Evolutionary conservation across 148 eudicot species (phyloP).

Genomic region (Rhododendron ovatum): DNA sequence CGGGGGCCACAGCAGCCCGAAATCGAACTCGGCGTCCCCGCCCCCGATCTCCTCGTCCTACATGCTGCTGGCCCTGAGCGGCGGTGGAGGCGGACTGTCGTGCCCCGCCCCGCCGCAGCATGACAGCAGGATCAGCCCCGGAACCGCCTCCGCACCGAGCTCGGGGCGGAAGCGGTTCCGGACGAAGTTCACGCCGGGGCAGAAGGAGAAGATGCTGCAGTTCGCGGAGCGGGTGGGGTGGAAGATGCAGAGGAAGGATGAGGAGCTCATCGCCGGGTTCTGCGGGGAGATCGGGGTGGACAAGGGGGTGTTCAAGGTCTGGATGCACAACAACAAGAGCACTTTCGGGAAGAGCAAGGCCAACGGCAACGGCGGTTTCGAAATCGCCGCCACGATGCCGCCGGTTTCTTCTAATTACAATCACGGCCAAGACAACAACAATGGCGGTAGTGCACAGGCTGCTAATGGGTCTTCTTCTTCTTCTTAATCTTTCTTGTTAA

Average conservation of each 20-base stretch:
- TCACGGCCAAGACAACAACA: not conserved
- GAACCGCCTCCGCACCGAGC: not conserved
- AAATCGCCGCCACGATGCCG: not conserved
- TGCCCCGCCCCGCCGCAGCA: not conserved
- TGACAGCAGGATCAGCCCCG: not conserved
- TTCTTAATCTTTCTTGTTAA: slow-evolving; percentile 8
- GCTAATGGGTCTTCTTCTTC: slow-evolving; percentile 17
- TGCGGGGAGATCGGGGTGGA: slow-evolving; percentile 46
- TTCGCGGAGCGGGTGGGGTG: slow-evolving; percentile 51
- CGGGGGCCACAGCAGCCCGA: slow-evolving; percentile 22
- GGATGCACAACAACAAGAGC: slow-evolving; percentile 68
- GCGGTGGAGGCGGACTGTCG: not conserved
- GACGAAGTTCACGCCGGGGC: slow-evolving; percentile 41
- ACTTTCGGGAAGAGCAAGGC: slow-evolving; percentile 22
- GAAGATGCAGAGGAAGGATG: slow-evolving; percentile 54
- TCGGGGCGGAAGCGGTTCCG: slow-evolving; percentile 40
- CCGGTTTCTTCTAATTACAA: not conserved
- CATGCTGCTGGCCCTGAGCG: slow-evolving; percentile 48
- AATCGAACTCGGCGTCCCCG: slow-evolving; percentile 34
- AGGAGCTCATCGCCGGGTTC: slow-evolving; percentile 28
- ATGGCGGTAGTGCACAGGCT: not conserved
- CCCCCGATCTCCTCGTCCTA: slow-evolving; percentile 62
- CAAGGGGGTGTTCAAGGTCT: slow-evolving; percentile 48
- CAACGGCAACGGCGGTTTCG: not conserved
- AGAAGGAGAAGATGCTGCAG: slow-evolving; percentile 45